Base-by-base conservation (phyloP, 2,329 filamentous ascomycete species). In the Pseudogymnoascus sp. region DNA sequence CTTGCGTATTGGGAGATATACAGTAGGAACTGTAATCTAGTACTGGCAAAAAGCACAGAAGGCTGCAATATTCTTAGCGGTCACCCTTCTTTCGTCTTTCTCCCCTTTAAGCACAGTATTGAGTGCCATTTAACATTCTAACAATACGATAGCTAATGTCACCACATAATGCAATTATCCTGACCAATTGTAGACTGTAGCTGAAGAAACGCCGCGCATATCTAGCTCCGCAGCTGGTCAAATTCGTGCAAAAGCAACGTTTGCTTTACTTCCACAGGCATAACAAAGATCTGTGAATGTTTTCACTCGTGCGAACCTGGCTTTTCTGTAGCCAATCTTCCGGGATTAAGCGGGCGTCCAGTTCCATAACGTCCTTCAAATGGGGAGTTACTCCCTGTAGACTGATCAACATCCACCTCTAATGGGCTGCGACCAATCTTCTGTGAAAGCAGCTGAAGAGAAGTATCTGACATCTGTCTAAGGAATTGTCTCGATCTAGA, bases 381-480 rank as follows among this genome's bases (percentile, higher is more conserved):
- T 56, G 59, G 35, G 41, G 41, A 46, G 8, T 26, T 14, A 56
- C 2, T 33, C 38, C 59, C 35, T 26, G 37, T n/a, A n/a, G 19
- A 16, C 16, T 60, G 19, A 37, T n/a, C 7, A 26, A 59, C 24
- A 38, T 38, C 28, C 37, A 33, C 24, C 26, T 19, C 50, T 28
- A 38, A 31, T 43, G 50, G 24, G 12, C 16, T 14, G 53, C 24
- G 1, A 4, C 41, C 22, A 26, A 46, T 4, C 22, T n/a, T 46
- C 11, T 46, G 41, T 28, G 70, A 71, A 37, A 72, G 62, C 41
- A 68, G 66, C 62, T 73, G 70, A 33, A 75, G 62, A 37, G 71
- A 71, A 19, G 69, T 68, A 68, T 74, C 70, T n/a, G 72, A 73
- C 65, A 70, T 67, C 63, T 69, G 66, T 14, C 69, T 68, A 28